phyloP scores from a whole-genome alignment of 164 flowering plant species.

The Kingdonia uniflora region DNA sequence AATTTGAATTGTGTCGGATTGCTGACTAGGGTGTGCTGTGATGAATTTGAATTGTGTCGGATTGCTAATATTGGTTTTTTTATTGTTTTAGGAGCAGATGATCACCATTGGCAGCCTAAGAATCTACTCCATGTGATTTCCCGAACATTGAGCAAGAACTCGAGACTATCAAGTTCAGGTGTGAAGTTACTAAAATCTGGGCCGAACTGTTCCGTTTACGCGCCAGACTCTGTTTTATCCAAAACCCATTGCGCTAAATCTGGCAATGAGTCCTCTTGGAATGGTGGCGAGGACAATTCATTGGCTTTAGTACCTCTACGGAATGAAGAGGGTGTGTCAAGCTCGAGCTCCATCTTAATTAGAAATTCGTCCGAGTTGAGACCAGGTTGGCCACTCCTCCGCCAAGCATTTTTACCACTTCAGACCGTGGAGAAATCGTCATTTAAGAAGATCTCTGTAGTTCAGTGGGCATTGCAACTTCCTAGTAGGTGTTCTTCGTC shows the following conservation, averaged over 20 bases:
- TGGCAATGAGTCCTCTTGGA: slow-evolving; percentile 3
- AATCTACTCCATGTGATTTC: slow-evolving; percentile 35
- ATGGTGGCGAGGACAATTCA: slow-evolving; percentile 18
- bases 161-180: slow-evolving; percentile 14
- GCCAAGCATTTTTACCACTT: slow-evolving; percentile 25
- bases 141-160: slow-evolving; percentile 28
- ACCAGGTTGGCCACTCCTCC: slow-evolving; percentile 90
- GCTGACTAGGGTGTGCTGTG: background rate
- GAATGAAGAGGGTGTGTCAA: slow-evolving; percentile 25
- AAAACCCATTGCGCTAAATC: slow-evolving; percentile 12
- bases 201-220: slow-evolving; percentile 45
- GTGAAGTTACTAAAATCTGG: slow-evolving; percentile 7
- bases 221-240: slow-evolving; percentile 8
- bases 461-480: slow-evolving; percentile 63
- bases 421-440: slow-evolving; percentile 11
- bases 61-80: background rate
- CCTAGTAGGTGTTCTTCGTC: slow-evolving; percentile 32
- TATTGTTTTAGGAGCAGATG: slow-evolving; percentile 17
- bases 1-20: background rate
- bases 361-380: slow-evolving; percentile 40
- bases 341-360: slow-evolving; percentile 25
- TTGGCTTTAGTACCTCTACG: slow-evolving; percentile 57
- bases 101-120: slow-evolving; percentile 16
- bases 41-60: background rate
- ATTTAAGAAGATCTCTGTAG: slow-evolving; percentile 42